These are phyloP conservation scores for Lodderomyces pseudojiufengensis DNA, from an alignment of 1,139 yeast species.

Conservation along the genomic window DNA sequence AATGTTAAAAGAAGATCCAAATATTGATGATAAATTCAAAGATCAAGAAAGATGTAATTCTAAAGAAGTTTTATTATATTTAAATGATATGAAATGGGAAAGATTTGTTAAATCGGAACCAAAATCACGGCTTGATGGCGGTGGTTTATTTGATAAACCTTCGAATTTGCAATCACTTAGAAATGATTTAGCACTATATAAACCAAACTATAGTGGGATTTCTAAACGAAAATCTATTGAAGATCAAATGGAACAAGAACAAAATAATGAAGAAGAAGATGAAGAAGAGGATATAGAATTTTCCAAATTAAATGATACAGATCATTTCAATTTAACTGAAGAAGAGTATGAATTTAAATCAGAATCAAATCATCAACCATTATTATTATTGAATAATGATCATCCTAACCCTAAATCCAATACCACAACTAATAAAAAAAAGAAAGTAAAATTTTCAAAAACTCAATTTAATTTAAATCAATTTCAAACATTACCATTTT, in stretches of 20 bases:
- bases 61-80: slow-evolving; percentile 19
- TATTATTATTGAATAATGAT: no score
- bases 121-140: no score
- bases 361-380: not conserved
- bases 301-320: slow-evolving; percentile 9
- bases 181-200: slow-evolving; percentile 5
- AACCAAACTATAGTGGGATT: not conserved
- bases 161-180: not conserved
- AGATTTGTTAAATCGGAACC: slow-evolving; percentile 11
- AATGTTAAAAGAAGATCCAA: slow-evolving; percentile 30
- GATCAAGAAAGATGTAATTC: slow-evolving; percentile 6
- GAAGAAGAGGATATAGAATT: slow-evolving; percentile 12
- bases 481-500: slow-evolving; percentile 6
- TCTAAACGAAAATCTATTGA: no score
- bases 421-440: not conserved
- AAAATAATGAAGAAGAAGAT: slow-evolving; percentile 3
- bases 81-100: slow-evolving; percentile 21
- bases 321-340: slow-evolving; percentile 12
- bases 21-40: slow-evolving; percentile 2
- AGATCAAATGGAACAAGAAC: not conserved
- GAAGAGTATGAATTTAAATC: slow-evolving; percentile 5
- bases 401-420: no score
- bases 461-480: not conserved
- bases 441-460: not conserved
- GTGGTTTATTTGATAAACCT: slow-evolving; percentile 1